Base-by-base conservation (phyloP, 495 filamentous ascomycete genomes). In the Penicillium robsamsonii region DNA sequence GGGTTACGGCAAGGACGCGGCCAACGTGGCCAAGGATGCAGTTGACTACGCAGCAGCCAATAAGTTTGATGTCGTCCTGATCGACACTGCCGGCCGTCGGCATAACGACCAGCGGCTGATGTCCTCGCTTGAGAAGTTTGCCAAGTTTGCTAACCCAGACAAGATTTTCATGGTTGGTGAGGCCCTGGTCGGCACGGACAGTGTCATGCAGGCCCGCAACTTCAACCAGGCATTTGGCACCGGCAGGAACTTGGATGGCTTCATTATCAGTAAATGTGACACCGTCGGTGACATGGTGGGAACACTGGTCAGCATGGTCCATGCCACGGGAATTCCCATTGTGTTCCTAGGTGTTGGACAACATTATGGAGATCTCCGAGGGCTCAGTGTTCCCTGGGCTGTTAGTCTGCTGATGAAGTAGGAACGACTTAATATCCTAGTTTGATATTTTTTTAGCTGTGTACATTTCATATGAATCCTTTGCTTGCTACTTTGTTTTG, bases 141-240 rank as follows among this genome's bases (percentile, higher is more conserved):
- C 89, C 60, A 94, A 96, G 65, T 87, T 97, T 65, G 94, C 94
- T 8, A 80, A 91, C 49, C 95, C 95, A 3, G 92, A 98, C 70
- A 97, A 98, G 79, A 96, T 97, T 56, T 82, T 98, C 64, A 97
- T 98, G 94, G 94, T 98, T 67, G 94, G 92, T 55, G 94, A 98
- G 81, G 94, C 94, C 20, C 80, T 98, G 8, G 95, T 97, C 3
- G 94, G 94, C 22, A 93, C 88, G 9, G 95, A 98, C 70, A 90
- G 88, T 18, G 95, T 98, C 38, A 88, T 89, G 56, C 94, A 98
- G 77, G 94, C 95, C 6, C 79, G 92, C 50, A 96, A 96, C 64
- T 98, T 98, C 78, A 97, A 97, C 65, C 82, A 85, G 24, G 88
- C 89, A 3, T 98, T 98, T 76, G 94, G 93, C 6, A 77, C 81